Base-by-base conservation (phyloP, 2,329 filamentous ascomycete species). In the Colletotrichum scovillei region DNA sequence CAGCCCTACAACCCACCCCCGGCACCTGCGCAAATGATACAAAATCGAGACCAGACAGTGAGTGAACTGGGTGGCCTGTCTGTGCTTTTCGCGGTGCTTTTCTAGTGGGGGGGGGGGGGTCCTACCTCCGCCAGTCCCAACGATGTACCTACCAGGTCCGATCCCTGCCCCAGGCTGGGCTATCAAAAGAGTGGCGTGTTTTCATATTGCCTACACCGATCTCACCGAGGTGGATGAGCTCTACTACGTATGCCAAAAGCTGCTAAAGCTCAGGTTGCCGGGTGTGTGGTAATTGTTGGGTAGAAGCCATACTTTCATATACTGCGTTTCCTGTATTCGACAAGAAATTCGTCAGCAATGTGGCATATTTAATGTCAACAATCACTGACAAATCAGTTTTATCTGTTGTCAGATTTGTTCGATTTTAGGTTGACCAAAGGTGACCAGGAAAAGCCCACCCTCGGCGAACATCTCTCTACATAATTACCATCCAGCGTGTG, bases 101-200 rank as follows among this genome's bases (percentile, higher is more conserved):
- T 73, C 42, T 58, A 42, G 60, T 70, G 71, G 71, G 71, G 71
- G 26, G n/a, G n/a, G 71, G 71, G 26, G 28, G 58, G 32, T 57
- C 42, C 12, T 14, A 16, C 24, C 1, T 46, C 56, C 26, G 32
- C 22, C 57, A 19, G 14, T 14, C 26, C 7, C n/a, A 28, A 14
- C 35, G 35, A 38, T 38, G 35, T 38, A 38, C 42, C 28, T 42
- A 32, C 46, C 63, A 52, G 70, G 67, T 52, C 58, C 28, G n/a
- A 73, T 66, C 71, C 71, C 64, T 68, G 69, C 19, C 46, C 22
- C 22, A 16, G 22, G 9, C 28, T 35, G 3, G 28, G 22, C 14
- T 32, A n/a, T n/a, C 42, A 49, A n/a, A 46, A 49, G 42, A 49
- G 42, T 49, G 42, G 42, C 42, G 42, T 49, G 42, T 49, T 42